Evolutionary conservation across 23 red algal species (phyloP), one percentile per base, ranked within the genome.

Genomic region (Gracilaria domingensis): DNA sequence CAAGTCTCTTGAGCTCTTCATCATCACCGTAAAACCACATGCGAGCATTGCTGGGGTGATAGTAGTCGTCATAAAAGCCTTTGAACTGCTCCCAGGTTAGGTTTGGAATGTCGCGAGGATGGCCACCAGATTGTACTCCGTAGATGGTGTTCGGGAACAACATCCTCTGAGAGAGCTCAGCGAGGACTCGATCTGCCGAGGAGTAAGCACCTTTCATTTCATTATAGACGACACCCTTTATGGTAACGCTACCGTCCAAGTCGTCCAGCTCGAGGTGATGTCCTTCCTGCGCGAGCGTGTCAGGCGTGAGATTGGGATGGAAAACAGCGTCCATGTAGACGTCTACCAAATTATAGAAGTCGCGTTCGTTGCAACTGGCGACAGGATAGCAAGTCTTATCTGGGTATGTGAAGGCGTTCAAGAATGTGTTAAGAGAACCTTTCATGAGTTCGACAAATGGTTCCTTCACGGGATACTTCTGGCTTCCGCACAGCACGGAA

Each of bases 21-120:
- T 98, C 97, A 85, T 98, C 97, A 51, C 97, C 97, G 37, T 98
- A 98, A 50, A 98, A 98, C 89, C 88, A 98, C 75, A 98, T 80
- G 29, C 97, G 93, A 13, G 97, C 94, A 42, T 98, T 98, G 51
- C 71, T 84, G 0, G 97, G 97, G 75, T 98, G 97, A 83, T 98
- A 98, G 73, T 85, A 95, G 39, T 86, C 82, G 65, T 93, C 87
- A 50, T 98, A 91, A 79, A 98, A 98, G 24, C 37, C 82, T 54
- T 96, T 83, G 75, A 98, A 98, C 32, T 93, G 66, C 38, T 95
- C 91, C 97, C 97, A 98, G 0, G 89, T 95, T 12, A 98, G 93
- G 61, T 98, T 81, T 0, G 97, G 97, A 49, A 98, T 98, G 16
- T 94, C 85, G 21, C 89, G 81, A 33, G 97, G 97, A 75, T 98